These are phyloP conservation scores for Neurospora sp. DNA, from an alignment of 495 filamentous ascomycete genomes.

Conservation along the genomic window DNA sequence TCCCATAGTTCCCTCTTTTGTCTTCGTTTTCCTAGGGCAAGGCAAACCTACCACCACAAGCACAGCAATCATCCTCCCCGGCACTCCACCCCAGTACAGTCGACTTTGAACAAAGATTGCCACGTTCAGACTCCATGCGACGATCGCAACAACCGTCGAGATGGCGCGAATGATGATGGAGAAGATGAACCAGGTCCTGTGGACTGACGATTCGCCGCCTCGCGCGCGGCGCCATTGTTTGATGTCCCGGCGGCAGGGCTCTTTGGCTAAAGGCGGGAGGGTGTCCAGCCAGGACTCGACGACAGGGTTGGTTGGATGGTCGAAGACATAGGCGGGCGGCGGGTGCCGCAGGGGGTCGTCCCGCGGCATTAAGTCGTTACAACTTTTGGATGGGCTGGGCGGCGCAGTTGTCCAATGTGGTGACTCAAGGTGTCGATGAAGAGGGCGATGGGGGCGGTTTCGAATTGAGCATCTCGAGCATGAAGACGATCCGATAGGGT, in stretches of 20 bases:
- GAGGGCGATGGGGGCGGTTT: background rate
- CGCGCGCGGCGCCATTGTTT: constrained; percentile 1
- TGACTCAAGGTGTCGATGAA: background rate
- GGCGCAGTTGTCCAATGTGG: background rate
- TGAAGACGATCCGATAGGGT: background rate
- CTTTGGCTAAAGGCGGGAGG: constrained; percentile 7
- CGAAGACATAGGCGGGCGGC: background rate
- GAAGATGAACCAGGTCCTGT: constrained; percentile 3
- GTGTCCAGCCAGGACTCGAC: constrained; percentile 19
- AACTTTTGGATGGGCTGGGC: background rate
- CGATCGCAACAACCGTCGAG: constrained; percentile 8
- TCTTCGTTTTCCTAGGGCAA: background rate
- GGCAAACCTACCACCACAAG: constrained; percentile 3
- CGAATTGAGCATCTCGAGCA: background rate
- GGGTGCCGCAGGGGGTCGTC: background rate
- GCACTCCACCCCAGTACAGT: background rate
- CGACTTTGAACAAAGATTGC: background rate
- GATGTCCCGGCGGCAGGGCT: constrained; percentile 14
- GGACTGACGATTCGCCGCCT: background rate
- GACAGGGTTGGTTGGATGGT: background rate
- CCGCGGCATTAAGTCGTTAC: background rate
- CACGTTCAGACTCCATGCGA: constrained; percentile 1
- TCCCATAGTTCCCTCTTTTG: background rate
- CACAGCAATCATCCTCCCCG: background rate
- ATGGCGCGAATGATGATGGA: constrained; percentile 8